Evolutionary conservation across 2,329 filamentous ascomycete species (phyloP).

Genomic region (Scolecobasidium constrictum): DNA sequence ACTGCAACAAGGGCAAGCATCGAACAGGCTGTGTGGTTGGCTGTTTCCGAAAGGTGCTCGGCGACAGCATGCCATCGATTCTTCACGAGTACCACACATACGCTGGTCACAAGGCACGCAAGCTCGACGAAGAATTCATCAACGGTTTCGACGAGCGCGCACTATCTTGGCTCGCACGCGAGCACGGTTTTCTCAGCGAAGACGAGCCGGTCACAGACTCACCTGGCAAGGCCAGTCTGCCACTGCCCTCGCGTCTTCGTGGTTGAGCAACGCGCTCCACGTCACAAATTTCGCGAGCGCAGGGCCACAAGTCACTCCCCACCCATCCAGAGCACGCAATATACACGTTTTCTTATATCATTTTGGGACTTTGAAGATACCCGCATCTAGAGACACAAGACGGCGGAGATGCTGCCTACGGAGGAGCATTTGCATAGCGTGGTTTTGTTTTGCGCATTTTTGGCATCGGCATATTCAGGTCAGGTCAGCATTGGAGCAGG

Average conservation of each 20-base stretch:
- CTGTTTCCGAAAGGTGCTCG: slow-evolving; percentile 61
- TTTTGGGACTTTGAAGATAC: too few relatives aligned
- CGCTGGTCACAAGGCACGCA: slow-evolving; percentile 38
- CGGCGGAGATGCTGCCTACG: too few relatives aligned
- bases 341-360: too few relatives aligned
- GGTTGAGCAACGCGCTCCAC: too few relatives aligned
- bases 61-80: slow-evolving; percentile 49
- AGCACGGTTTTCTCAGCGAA: background rate
- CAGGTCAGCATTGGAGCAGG: too few relatives aligned
- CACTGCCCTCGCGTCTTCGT: background rate
- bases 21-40: slow-evolving; percentile 84
- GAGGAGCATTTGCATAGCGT: too few relatives aligned
- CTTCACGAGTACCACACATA: slow-evolving; percentile 65
- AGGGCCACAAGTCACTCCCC: too few relatives aligned
- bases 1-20: slow-evolving; percentile 93
- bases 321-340: too few relatives aligned
- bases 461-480: too few relatives aligned
- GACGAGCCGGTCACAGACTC: slow-evolving; percentile 4
- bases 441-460: too few relatives aligned
- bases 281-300: too few relatives aligned
- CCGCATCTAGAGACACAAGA: too few relatives aligned
- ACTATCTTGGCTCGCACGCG: slow-evolving; percentile 27
- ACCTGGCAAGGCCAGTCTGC: background rate
- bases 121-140: slow-evolving; percentile 35
- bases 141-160: slow-evolving; percentile 30